These are phyloP conservation scores for Zygoascus tannicola DNA, from an alignment of 805 yeast genomes.

Conservation along the genomic window DNA sequence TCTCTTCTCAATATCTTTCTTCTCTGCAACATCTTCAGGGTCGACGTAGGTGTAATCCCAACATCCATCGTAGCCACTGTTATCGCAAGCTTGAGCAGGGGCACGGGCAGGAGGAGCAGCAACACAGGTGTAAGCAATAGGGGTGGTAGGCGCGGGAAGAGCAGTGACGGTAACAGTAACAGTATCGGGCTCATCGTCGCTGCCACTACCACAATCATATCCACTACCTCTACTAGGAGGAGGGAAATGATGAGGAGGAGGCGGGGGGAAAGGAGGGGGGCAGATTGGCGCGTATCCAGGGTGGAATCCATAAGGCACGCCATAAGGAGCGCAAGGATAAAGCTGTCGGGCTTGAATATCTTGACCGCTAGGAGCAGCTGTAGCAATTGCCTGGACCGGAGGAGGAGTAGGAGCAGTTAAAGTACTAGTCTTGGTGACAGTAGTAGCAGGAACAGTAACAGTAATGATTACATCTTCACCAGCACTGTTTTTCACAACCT, in stretches of 20 bases:
- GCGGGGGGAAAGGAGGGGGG: not conserved
- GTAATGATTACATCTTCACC: not conserved
- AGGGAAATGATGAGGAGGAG: too few species aligned
- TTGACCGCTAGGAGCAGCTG: not conserved
- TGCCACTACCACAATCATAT: not conserved
- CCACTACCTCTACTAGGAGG: too few species aligned
- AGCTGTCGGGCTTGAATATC: not conserved
- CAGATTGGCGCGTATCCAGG: not conserved
- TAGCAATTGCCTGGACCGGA: not conserved
- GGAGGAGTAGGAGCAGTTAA: not conserved
- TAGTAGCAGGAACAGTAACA: not conserved
- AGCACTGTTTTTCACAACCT: not conserved
- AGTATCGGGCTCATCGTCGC: not conserved
- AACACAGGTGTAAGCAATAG: not conserved
- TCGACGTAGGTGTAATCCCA: slow-evolving; percentile 4
- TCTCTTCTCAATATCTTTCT: not conserved
- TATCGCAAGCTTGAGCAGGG: not conserved
- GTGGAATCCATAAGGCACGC: not conserved
- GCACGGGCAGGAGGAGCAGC: slow-evolving; percentile 1
- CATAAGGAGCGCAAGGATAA: not conserved
- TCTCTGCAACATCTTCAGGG: not conserved
- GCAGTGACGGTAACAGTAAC: slow-evolving; percentile 2
- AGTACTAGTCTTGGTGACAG: slow-evolving; percentile 1
- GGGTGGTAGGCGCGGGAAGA: slow-evolving; percentile 1
- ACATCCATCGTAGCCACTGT: slow-evolving; percentile 2